A percentile compares a stretch with the other conserved stretches of the same genome.
Evolutionary conservation across 2,329 filamentous ascomycete species (phyloP).

Genomic region (Chaetomium strumarium): DNA sequence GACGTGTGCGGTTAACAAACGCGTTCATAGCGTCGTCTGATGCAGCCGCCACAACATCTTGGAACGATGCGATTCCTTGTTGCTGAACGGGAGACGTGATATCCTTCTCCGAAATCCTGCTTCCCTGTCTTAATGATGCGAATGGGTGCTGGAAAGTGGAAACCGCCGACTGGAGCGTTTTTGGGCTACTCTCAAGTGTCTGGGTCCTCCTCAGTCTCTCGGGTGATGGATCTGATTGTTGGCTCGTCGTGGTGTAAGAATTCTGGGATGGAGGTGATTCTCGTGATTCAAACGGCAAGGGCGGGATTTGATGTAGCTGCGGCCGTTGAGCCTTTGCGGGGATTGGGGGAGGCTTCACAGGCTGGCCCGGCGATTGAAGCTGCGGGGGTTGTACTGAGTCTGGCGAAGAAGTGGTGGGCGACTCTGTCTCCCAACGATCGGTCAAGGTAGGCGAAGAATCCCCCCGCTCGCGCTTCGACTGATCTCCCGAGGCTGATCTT

Average conservation of each 20-base stretch:
- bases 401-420: conserved; percentile 24
- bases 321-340: conserved; percentile 11
- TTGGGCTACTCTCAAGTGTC: conserved; percentile 38
- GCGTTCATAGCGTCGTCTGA: conserved; percentile 61
- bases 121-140: conserved; percentile 23
- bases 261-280: conserved; percentile 14
- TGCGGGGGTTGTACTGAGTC: conserved; percentile 14
- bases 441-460: conserved; percentile 28
- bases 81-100: conserved; percentile 18
- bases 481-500: conserved; percentile 26
- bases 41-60: conserved; percentile 40
- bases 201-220: conserved; percentile 19
- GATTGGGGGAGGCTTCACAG: conserved; percentile 6
- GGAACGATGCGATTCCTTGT: conserved; percentile 34
- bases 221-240: conserved; percentile 17
- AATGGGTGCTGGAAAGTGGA: conserved; percentile 26
- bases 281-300: conserved; percentile 12
- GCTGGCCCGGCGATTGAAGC: conserved; percentile 2
- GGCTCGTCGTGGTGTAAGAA: conserved; percentile 9
- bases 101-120: conserved; percentile 23
- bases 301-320: conserved; percentile 11
- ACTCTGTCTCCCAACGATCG: conserved; percentile 11
- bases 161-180: conserved; percentile 26
- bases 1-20: conserved; percentile 65
- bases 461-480: neutral